Conservation (phyloP, 305 asterid species). For the Euphrasia arctica region DNA sequence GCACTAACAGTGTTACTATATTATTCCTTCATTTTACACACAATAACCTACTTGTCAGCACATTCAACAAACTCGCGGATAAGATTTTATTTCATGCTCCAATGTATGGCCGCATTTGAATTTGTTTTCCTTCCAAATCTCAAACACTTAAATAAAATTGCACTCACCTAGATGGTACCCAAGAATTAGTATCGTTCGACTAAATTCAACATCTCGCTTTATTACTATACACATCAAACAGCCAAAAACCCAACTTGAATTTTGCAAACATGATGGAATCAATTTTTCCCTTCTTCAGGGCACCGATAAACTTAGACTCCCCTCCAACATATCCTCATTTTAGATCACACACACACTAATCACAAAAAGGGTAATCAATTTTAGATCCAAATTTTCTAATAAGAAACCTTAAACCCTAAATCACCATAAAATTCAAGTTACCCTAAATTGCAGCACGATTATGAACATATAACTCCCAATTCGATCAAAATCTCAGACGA, state of each 20-base stretch:
- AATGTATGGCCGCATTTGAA: neutral
- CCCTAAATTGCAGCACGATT: slow-evolving; percentile 14
- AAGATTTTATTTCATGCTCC: slow-evolving; percentile 3
- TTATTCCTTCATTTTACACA: neutral
- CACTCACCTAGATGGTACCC: neutral
- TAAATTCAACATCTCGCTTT: slow-evolving; percentile 3
- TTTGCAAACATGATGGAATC: neutral
- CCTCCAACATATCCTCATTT: neutral
- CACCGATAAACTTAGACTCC: slow-evolving; percentile 8
- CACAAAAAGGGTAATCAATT: too few relatives aligned
- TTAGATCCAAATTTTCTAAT: neutral
- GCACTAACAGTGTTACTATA: neutral
- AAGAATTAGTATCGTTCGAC: neutral
- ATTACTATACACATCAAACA: slow-evolving; percentile 4
- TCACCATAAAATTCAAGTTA: slow-evolving; percentile 14
- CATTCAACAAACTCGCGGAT: neutral
- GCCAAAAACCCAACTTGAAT: neutral
- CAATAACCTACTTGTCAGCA: neutral
- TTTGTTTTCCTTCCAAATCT: slow-evolving; percentile 4
- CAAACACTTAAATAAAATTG: slow-evolving; percentile 2
- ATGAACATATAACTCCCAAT: slow-evolving; percentile 11
- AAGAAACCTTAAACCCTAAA: slow-evolving; percentile 22
- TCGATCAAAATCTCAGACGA: neutral
- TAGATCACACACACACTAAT: neutral
- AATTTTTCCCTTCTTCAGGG: slow-evolving; percentile 4